Base-by-base conservation (phyloP, 2,329 filamentous ascomycete genomes). In the Ceratocystiopsis brevicomis region DNA sequence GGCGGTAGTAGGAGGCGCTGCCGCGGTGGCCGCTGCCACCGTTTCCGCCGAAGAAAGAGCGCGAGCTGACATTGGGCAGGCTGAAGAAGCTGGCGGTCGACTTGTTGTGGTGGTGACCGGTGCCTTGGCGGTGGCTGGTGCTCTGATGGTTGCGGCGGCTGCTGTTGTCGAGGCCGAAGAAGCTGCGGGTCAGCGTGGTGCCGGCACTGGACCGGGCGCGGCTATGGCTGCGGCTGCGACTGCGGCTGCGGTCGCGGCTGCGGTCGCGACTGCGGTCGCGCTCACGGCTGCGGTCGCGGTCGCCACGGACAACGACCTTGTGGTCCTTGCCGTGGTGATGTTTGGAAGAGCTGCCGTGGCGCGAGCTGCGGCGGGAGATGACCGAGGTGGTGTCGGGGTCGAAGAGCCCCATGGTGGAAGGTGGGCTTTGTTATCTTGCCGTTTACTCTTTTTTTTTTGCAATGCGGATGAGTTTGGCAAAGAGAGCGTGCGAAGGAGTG, bases 1-100 rank as follows among this genome's bases (percentile, higher is more conserved):
- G 81, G 56, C 83, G 83, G 62, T 86, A 87, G 56, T 81, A 78
- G 37, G 72, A 73, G 34, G 58, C 55, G 11, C 38, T n/a, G 25
- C 25, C 25, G 25, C 25, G 25, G 25, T 30, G 25, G 25, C 25
- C 25, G 46, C 47, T 40, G 45, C 45, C 47, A 39, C 37, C 32
- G 38, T 36, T 39, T 18, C 13, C 34, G 18, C 61, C 61, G 48
- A 71, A 70, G 54, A 71, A 62, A 50, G 60, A 64, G 42, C 61
- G 61, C 38, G 63, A 60, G 48, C 60, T 64, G 45, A 53, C 53
- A 47, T 65, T 64, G 44, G 63, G 63, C 39, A 66, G 53, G 38
- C 65, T 60, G 48, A 68, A 69, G 53, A 72, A 65, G 42, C 63
- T 66, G 52, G 50, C 45, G 15, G 45, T 48, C 15, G 60, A 60